phyloP scores from a whole-genome alignment of 371 early-diverging fungal species.

The Mortierella sp. region DNA sequence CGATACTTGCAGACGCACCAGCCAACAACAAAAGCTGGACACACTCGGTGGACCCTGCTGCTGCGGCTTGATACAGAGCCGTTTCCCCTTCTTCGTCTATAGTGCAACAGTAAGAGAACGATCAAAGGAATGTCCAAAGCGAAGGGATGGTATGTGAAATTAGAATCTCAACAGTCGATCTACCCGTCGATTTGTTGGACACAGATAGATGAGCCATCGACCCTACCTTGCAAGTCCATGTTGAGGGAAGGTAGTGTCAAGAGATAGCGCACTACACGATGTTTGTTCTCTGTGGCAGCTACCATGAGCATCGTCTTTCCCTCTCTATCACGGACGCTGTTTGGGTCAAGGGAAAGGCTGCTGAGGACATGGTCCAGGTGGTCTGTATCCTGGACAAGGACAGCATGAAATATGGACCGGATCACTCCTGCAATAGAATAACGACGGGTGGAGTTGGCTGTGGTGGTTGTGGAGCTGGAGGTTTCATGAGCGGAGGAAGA shows the following conservation, averaged over 20 bases:
- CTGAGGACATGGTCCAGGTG: conserved; percentile 45
- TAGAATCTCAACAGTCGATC: neutral
- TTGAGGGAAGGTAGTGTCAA: conserved; percentile 29
- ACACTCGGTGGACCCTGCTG: conserved; percentile 49
- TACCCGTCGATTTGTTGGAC: neutral
- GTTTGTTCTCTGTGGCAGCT: conserved; percentile 51
- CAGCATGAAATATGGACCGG: conserved; percentile 52
- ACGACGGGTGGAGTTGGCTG: conserved; percentile 18
- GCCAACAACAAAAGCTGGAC: conserved; percentile 51
- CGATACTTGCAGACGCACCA: conserved; percentile 46
- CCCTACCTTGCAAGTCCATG: conserved; percentile 34
- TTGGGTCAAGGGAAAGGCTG: conserved; percentile 37
- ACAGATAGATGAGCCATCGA: neutral
- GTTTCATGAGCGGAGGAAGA: conserved; percentile 31
- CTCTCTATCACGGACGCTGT: conserved; percentile 36
- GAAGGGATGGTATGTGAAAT: neutral
- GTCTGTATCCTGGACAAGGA: conserved; percentile 48
- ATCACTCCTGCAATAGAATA: conserved; percentile 45
- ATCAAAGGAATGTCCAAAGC: neutral
- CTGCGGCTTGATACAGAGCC: conserved; percentile 57
- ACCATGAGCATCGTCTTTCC: conserved; percentile 53
- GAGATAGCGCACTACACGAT: conserved; percentile 42
- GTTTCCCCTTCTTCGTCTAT: conserved; percentile 58
- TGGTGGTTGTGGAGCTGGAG: conserved; percentile 31
- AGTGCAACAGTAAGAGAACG: neutral